These are phyloP conservation scores for Salvia miltiorrhiza DNA, from an alignment of 257 asterid species.

Conservation along the genomic window DNA sequence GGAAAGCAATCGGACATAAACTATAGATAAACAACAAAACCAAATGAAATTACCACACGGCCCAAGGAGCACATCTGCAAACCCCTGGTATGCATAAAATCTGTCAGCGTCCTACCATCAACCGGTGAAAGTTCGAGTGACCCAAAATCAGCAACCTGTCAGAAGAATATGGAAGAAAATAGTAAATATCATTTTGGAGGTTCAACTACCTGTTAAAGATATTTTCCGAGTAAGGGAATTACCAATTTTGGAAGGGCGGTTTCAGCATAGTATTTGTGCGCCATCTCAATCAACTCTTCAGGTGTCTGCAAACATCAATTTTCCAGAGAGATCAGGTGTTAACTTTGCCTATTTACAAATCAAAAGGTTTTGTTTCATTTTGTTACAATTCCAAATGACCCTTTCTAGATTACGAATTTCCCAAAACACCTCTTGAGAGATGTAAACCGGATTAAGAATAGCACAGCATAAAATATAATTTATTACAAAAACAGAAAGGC, in stretches of 20 bases:
- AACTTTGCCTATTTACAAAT: constrained; percentile 12
- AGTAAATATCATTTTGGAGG: constrained; percentile 18
- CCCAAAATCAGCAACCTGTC: constrained; percentile 83
- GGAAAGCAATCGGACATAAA: constrained; percentile 11
- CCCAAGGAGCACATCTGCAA: constrained; percentile 75
- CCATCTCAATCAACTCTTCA: constrained; percentile 73
- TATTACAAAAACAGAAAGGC: constrained; percentile 15
- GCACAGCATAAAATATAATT: constrained; percentile 7
- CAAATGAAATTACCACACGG: constrained; percentile 58
- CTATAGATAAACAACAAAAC: background rate
- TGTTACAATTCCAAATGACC: background rate
- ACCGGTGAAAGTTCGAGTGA: constrained; percentile 86
- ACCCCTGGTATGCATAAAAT: constrained; percentile 89
- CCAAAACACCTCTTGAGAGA: constrained; percentile 11
- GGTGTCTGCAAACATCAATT: constrained; percentile 53
- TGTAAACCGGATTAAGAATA: constrained; percentile 7
- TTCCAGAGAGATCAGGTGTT: constrained; percentile 26
- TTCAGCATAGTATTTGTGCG: constrained; percentile 62
- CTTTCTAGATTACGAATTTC: background rate
- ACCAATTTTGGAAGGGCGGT: constrained; percentile 81
- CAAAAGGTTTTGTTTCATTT: constrained; percentile 6
- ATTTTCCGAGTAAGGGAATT: constrained; percentile 17
- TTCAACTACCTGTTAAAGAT: constrained; percentile 4
- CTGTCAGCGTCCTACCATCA: constrained; percentile 81
- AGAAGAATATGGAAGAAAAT: constrained; percentile 8